These are phyloP conservation scores for Paramecium tetraurelia DNA, from an alignment of 73 alveolate genomes.

Conservation along the genomic window DNA sequence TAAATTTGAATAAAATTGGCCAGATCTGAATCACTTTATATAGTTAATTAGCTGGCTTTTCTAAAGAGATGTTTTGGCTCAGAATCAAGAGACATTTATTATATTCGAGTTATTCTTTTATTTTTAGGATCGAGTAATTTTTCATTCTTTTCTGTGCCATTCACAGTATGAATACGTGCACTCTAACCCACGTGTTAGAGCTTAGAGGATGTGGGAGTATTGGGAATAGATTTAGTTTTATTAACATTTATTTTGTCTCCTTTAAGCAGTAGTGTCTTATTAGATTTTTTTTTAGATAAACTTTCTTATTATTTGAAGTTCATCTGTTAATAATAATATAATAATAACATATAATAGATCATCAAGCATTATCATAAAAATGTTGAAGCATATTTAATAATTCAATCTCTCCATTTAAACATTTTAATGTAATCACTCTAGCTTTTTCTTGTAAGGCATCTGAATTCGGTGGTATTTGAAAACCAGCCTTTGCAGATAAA, in stretches of 20 bases:
- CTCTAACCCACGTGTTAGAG: neutral
- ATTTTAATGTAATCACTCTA: neutral
- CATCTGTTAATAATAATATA: slow-evolving; percentile 3
- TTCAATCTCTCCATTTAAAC: neutral
- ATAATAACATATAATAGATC: neutral
- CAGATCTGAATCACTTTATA: neutral
- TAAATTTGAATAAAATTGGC: neutral
- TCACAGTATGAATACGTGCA: neutral
- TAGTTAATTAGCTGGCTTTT: neutral
- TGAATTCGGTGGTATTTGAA: neutral
- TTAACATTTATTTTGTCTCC: neutral
- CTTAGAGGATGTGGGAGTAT: neutral
- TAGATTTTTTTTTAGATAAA: neutral
- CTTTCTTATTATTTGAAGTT: neutral
- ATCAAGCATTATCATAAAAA: neutral
- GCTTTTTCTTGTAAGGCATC: neutral
- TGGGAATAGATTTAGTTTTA: neutral
- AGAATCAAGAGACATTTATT: neutral
- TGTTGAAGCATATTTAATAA: neutral
- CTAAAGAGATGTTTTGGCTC: neutral
- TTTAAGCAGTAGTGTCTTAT: neutral
- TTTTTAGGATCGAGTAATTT: neutral
- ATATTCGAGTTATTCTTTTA: neutral
- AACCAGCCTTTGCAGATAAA: neutral
- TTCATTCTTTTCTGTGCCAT: neutral